These are phyloP conservation scores for Cordyceps cicadae DNA, from an alignment of 2,329 filamentous ascomycete species.

Conservation along the genomic window DNA sequence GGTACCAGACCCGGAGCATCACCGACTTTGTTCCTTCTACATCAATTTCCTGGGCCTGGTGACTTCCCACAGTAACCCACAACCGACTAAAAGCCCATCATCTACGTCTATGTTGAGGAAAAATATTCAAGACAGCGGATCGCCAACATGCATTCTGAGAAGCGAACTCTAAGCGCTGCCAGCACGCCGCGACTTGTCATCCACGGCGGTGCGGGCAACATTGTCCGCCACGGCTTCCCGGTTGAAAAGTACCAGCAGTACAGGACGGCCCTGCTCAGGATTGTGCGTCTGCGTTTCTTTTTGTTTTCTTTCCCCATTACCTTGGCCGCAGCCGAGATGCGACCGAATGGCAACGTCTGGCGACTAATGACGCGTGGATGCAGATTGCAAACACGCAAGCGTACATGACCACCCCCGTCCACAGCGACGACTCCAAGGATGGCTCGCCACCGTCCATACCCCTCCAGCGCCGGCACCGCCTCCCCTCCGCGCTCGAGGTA, in stretches of 20 bases:
- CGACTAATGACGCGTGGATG: neutral
- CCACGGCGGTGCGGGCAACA: conserved; percentile 63
- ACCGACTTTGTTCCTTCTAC: neutral
- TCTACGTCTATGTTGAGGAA: neutral
- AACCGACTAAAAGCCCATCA: neutral
- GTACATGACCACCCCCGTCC: conserved; percentile 35
- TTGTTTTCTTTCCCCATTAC: neutral
- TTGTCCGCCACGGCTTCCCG: conserved; percentile 50
- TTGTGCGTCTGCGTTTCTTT: conserved; percentile 36
- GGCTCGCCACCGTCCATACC: neutral
- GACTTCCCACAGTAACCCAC: neutral
- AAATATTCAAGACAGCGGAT: neutral
- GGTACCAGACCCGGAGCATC: conserved; percentile 6
- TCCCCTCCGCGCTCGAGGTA: conserved; percentile 58
- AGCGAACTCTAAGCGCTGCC: conserved; percentile 12
- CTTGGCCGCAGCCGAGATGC: neutral
- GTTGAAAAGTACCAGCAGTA: conserved; percentile 50
- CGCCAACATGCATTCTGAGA: conserved; percentile 34
- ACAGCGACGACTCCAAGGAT: neutral
- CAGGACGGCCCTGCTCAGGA: conserved; percentile 50
- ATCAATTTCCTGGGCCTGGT: neutral
- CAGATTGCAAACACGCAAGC: conserved; percentile 37
- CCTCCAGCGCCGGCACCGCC: neutral
- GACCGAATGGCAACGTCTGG: neutral
- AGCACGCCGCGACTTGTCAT: conserved; percentile 55